Evolutionary conservation across 768 basidiomycete species (phyloP), one percentile per base, ranked within the genome.

Genomic region (Boletus barrowsii): DNA sequence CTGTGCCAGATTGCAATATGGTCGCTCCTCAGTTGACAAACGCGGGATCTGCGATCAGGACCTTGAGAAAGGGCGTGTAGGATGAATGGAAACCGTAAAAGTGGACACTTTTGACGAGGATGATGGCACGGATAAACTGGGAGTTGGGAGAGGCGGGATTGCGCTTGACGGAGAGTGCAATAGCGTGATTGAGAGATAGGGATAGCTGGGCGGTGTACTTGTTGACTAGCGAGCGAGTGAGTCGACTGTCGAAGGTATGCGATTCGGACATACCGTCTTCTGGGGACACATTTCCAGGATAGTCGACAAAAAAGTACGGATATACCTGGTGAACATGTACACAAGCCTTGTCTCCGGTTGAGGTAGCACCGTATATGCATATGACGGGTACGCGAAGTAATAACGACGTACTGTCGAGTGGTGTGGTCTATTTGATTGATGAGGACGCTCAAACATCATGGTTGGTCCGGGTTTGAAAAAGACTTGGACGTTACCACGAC

Each of bases 21-120:
- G 90, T 83, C 42, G 83, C 81, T 13, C 86, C 80, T 30, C 90
- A 87, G 62, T 76, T 83, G 59, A 88, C 74, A 60, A 84, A 69
- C 2, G 77, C 68, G 13, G 96, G 95, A 60, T 96, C 84, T 41
- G 77, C 76, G 42, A 93, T 70, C 60, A 83, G 75, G 46, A 99
- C 80, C 69, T 98, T 98, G 69, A 98, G 82, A 74, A 90, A 99
- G 9, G 93, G 93, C 6, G 80, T 78, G 63, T 93, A 89, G 26
- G 84, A 82, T 11, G 87, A 76, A 68, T 93, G 88, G 68, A 94
- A 98, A 10, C 97, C 95, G 71, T 98, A 98, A 72, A 98, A 97
- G 65, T 89, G 87, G 17, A 93, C 75, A n/a, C 93, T 97, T 72
- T 98, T 98, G 58, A 94, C 90, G 47, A 95, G 77, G 44, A 92